These are phyloP conservation scores for Penicillium taxi DNA, from an alignment of 495 filamentous ascomycete genomes.

Conservation along the genomic window DNA sequence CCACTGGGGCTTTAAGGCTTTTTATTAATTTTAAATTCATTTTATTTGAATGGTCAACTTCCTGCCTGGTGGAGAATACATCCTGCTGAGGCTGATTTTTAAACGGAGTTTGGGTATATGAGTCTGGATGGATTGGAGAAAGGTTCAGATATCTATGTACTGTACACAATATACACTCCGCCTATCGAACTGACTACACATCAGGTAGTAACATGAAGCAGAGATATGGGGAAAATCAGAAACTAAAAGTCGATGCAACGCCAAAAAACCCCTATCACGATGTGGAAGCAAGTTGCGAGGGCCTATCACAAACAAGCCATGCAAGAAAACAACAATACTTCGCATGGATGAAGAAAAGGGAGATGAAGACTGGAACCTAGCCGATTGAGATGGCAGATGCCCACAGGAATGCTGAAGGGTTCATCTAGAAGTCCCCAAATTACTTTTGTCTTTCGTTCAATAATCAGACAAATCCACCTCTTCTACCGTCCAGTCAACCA, in stretches of 20 bases:
- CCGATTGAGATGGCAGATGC: background rate
- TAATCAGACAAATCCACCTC: background rate
- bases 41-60: too few species aligned
- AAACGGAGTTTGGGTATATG: background rate
- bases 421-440: background rate
- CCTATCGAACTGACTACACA: conserved; percentile 3
- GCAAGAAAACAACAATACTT: conserved; percentile 20
- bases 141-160: conserved; percentile 26
- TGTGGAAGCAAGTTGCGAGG: conserved; percentile 18
- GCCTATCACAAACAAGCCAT: conserved; percentile 18
- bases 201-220: conserved; percentile 13
- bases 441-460: conserved; percentile 1
- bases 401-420: background rate
- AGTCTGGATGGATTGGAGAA: conserved; percentile 5
- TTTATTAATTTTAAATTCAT: too few species aligned
- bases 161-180: conserved; percentile 28
- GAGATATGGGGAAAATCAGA: conserved; percentile 8
- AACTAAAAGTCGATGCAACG: conserved; percentile 18
- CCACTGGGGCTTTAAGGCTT: too few species aligned
- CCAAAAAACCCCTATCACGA: conserved; percentile 23
- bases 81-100: too few species aligned
- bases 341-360: too few species aligned
- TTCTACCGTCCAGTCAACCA: conserved; percentile 27
- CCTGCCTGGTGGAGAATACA: too few species aligned
- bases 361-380: conserved; percentile 3